Conservation (phyloP, 306 rosid species). For the Trifolium fragiferum region DNA sequence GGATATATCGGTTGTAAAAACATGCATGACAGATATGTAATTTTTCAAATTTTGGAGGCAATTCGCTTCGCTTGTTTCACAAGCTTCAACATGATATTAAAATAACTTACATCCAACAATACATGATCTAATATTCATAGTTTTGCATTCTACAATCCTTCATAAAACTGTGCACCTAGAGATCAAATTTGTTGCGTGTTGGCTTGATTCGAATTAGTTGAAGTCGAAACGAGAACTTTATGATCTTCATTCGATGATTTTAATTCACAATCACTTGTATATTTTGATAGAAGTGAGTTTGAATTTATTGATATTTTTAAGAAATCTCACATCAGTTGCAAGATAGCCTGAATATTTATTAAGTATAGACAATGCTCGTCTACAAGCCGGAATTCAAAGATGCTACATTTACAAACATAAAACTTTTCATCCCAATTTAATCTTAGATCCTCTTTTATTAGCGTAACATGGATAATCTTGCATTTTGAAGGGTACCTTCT, state of each 20-base stretch:
- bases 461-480: conserved; percentile 34
- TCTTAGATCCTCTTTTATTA: conserved; percentile 42
- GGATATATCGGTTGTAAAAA: no score
- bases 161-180: not conserved
- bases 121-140: not conserved
- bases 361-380: no score
- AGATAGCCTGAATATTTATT: not conserved
- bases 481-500: not conserved
- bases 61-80: not conserved
- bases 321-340: no score
- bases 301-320: not conserved
- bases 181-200: not conserved
- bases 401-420: conserved; percentile 35
- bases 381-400: conserved; percentile 46
- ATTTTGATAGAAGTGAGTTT: not conserved
- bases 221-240: not conserved
- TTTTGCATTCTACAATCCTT: not conserved
- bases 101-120: not conserved
- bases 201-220: not conserved
- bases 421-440: not conserved
- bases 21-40: no score
- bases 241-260: not conserved
- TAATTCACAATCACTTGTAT: not conserved
- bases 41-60: no score
- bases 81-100: not conserved